These are phyloP conservation scores for Kuraishia molischiana DNA, from an alignment of 805 yeast genomes.

Conservation along the genomic window DNA sequence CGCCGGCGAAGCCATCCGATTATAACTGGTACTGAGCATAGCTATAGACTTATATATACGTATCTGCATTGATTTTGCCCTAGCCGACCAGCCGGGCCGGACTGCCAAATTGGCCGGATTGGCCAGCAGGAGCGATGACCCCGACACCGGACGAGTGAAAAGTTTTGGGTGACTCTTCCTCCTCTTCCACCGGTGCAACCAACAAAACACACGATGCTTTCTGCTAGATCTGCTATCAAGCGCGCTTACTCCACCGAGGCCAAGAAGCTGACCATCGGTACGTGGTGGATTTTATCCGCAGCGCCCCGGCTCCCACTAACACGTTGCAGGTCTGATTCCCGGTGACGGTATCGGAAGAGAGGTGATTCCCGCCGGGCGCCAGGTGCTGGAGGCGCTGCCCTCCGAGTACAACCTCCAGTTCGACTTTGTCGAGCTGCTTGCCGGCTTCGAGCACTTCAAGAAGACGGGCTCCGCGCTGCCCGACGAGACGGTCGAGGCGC, in stretches of 20 bases:
- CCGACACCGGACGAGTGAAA: neutral
- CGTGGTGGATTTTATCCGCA: conserved; percentile 5
- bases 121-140: too few species aligned
- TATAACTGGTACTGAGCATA: neutral
- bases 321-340: conserved; percentile 61
- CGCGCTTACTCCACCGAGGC: conserved; percentile 20
- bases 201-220: conserved; percentile 7
- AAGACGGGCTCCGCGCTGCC: conserved; percentile 95
- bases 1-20: too few species aligned
- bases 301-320: too few species aligned
- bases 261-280: conserved; percentile 44
- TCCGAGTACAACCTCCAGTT: conserved; percentile 68
- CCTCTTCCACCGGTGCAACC: neutral
- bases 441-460: conserved; percentile 92
- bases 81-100: too few species aligned
- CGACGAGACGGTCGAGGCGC: conserved; percentile 73
- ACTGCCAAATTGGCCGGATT: too few species aligned
- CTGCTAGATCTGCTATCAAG: conserved; percentile 14
- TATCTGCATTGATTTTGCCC: too few species aligned
- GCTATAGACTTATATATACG: too few species aligned
- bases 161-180: neutral
- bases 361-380: conserved; percentile 94
- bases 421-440: conserved; percentile 80
- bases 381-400: conserved; percentile 75
- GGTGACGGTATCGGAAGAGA: conserved; percentile 99